Percentiles rank a stretch among this genome's conserved stretches.
These are phyloP conservation scores for Circinella minor DNA, from an alignment of 371 early-diverging fungal species.

Conservation along the genomic window DNA sequence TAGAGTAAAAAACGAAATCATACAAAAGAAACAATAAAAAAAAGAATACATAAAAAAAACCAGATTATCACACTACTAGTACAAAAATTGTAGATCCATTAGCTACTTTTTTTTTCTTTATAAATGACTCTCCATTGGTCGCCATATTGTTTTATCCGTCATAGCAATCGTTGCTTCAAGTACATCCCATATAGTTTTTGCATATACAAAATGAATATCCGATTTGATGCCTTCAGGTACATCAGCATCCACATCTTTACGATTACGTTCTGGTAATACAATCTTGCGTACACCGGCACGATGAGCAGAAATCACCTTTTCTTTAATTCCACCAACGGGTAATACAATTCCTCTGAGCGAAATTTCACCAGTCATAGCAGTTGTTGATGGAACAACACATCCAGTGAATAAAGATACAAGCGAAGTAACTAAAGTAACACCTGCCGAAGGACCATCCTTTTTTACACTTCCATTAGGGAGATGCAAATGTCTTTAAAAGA, in stretches of 20 bases:
- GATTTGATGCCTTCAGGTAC: constrained; percentile 68
- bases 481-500: constrained; percentile 66
- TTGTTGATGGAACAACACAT: constrained; percentile 57
- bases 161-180: constrained; percentile 44
- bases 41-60: not conserved
- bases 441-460: constrained; percentile 64
- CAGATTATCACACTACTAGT: not conserved
- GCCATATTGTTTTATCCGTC: constrained; percentile 30
- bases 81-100: not conserved
- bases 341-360: constrained; percentile 83
- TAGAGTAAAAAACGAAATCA: constrained; percentile 25
- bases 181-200: constrained; percentile 72
- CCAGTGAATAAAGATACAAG: constrained; percentile 78
- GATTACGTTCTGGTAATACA: constrained; percentile 64
- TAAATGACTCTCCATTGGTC: constrained; percentile 38
- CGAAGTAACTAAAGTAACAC: constrained; percentile 43
- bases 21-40: constrained; percentile 55
- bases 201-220: constrained; percentile 79
- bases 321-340: constrained; percentile 88
- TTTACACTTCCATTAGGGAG: constrained; percentile 74
- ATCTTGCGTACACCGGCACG: constrained; percentile 74
- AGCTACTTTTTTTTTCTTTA: constrained; percentile 3
- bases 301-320: constrained; percentile 87
- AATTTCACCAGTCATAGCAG: constrained; percentile 90
- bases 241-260: constrained; percentile 66